Base-by-base conservation (phyloP, 257 asterid species). In the Gentiana straminea region DNA sequence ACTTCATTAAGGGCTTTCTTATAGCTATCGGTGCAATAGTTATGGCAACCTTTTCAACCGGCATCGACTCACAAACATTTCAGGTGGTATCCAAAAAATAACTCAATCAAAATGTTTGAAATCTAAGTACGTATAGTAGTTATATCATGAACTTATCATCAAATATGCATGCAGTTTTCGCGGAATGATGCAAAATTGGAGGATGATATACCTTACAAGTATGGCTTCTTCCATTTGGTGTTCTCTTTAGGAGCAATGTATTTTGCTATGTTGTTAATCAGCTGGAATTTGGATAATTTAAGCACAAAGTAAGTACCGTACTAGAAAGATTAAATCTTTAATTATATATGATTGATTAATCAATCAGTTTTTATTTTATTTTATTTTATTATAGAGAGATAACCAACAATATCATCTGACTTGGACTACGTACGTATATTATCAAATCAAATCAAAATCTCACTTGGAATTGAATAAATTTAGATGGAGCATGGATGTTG, bases 401-500 rank as follows among this genome's bases (percentile, higher is more conserved):
- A 45, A 56, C 45, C 57, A 35, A 54, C 13, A 59, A 53, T 75
- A 24, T 24, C 24, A 24, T 24, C 24, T 24, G 24, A 24, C 24
- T 24, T 24, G 24, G 24, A 24, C 24, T 24, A 24, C 24, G 24
- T 24, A 24, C 24, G 24, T 24, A 24, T 24, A 24, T 24, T 24
- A 24, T 24, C 1, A 24, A 24, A 24, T 24, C 24, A 24, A 24
- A 15, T n/a, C n/a, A n/a, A 15, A 24, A 24, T 24, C 24, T 24
- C 24, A 24, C 24, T 24, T 24, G 24, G 5, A 41, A 41, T 41
- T 41, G 46, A 5, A 41, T 4, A 4, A 3, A 41, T 5, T 2
- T 39, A 87, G 96, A 67, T 91, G 94, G 96, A 77, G 95, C 77
- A 87, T 91, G 35, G 98, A 91, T 58, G 89, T 91, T 46, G 98